Evolutionary conservation across 2,329 filamentous ascomycete genomes (phyloP), one percentile per base, ranked within the genome.

Genomic region (Colletotrichum salicis): DNA sequence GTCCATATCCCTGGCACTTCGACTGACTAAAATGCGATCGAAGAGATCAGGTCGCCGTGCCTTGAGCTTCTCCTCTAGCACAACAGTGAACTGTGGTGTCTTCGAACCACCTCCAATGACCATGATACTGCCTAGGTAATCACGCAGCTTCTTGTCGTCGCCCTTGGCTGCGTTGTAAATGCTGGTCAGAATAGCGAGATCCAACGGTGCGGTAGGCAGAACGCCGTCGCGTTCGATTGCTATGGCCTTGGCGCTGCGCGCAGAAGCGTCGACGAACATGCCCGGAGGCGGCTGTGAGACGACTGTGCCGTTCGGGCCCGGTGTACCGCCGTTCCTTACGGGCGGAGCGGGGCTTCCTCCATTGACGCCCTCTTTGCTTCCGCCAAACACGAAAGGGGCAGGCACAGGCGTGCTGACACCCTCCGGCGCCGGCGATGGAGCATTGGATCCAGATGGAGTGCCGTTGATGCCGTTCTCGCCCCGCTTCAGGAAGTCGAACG

Each of bases 61-160:
- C 77, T 94, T 91, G 62, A 98, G 87, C 76, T 91, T 89, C 78
- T 96, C 93, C 82, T 99, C 96, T 2, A 99, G 87, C 73, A 93
- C 94, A 2, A 91, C 88, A 27, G 93, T 92, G 77, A 99, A 93
- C 6, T 94, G 90, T 1, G 93, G 91, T 0, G 93, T 91, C 84
- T 96, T 94, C 74, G 93, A 91, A 3, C 94, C 94, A 35, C 95
- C 95, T 59, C 95, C 95, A 64, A 97, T 91, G 1, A 97, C 90
- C 93, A 97, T 96, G 83, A 97, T 96, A 58, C 93, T 93, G 48
- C 94, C 93, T 37, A 97, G 87, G 78, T 97, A 93, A 79, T 99
- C 96, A 64, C 94, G 92, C 74, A 96, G 91, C 82, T 97, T 97
- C 84, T 96, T 96, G 75, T 98, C 95, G 79, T 98, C 96, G 68